Conservation (phyloP, 2,329 filamentous ascomycete genomes). For the Rutstroemia sydowiana region DNA sequence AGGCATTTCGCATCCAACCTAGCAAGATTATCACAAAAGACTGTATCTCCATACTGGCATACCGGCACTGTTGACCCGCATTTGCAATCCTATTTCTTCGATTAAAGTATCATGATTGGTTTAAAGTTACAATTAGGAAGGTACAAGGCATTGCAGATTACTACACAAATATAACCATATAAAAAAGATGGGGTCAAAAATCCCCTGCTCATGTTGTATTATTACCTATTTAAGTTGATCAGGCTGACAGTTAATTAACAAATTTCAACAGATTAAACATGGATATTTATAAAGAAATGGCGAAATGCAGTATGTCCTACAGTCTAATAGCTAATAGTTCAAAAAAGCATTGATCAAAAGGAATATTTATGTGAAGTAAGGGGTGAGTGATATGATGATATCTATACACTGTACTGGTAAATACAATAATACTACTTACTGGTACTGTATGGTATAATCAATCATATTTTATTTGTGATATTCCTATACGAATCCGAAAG, state of each 20-base stretch:
- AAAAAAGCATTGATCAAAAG: constrained; percentile 10
- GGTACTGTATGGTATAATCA: too few species aligned
- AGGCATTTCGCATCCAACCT: not conserved
- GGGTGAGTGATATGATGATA: too few species aligned
- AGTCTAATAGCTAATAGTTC: too few species aligned
- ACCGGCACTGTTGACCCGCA: not conserved
- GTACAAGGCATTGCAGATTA: not conserved
- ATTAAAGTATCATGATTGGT: not conserved
- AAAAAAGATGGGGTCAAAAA: not conserved
- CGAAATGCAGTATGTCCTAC: constrained; percentile 7
- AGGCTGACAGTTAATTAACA: too few species aligned
- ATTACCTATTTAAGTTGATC: not conserved
- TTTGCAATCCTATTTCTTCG: not conserved
- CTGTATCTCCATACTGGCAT: too few species aligned
- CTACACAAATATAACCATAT: not conserved
- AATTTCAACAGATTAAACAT: constrained; percentile 1
- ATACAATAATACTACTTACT: too few species aligned
- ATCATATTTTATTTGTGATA: too few species aligned
- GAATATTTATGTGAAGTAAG: too few species aligned
- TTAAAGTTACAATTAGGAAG: constrained; percentile 8
- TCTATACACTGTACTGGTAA: too few species aligned
- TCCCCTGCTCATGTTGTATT: not conserved
- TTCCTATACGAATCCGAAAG: too few species aligned
- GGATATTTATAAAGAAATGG: constrained; percentile 8
- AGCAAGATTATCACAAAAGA: not conserved